These are phyloP conservation scores for Pyrenula aspistea DNA, from an alignment of 495 filamentous ascomycete genomes.

Conservation along the genomic window DNA sequence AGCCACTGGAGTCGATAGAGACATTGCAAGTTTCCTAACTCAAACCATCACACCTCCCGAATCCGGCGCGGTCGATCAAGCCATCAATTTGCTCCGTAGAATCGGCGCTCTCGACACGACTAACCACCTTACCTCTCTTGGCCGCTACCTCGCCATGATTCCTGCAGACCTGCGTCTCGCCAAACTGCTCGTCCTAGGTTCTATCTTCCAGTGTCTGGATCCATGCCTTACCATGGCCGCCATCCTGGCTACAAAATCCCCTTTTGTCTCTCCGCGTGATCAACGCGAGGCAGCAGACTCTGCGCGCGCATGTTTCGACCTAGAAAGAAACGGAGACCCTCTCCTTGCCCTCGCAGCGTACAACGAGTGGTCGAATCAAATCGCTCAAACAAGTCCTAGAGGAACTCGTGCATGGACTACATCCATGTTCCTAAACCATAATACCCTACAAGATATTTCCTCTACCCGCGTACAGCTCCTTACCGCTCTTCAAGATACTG, in stretches of 20 bases:
- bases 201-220: slow-evolving; percentile 84
- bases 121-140: slow-evolving; percentile 76
- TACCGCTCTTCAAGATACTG: slow-evolving; percentile 72
- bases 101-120: slow-evolving; percentile 87
- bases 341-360: slow-evolving; percentile 76
- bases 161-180: slow-evolving; percentile 86
- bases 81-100: slow-evolving; percentile 60
- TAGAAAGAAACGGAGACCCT: slow-evolving; percentile 66
- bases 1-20: slow-evolving; percentile 74
- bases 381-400: slow-evolving; percentile 43
- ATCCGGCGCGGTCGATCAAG: slow-evolving; percentile 70
- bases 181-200: slow-evolving; percentile 92
- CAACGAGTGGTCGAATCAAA: slow-evolving; percentile 63
- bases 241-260: slow-evolving; percentile 72
- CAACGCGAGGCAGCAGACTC: slow-evolving; percentile 73
- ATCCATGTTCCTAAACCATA: slow-evolving; percentile 75
- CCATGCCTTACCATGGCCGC: slow-evolving; percentile 81
- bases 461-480: slow-evolving; percentile 79
- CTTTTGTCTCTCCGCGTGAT: slow-evolving; percentile 71
- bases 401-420: slow-evolving; percentile 68
- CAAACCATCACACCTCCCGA: slow-evolving; percentile 83
- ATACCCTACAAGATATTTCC: slow-evolving; percentile 76
- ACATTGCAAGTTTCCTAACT: slow-evolving; percentile 69
- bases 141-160: slow-evolving; percentile 83
- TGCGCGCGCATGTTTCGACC: slow-evolving; percentile 60